phyloP scores from a whole-genome alignment of 176 grass and related monocot genomes.

The Carex scoparia region DNA sequence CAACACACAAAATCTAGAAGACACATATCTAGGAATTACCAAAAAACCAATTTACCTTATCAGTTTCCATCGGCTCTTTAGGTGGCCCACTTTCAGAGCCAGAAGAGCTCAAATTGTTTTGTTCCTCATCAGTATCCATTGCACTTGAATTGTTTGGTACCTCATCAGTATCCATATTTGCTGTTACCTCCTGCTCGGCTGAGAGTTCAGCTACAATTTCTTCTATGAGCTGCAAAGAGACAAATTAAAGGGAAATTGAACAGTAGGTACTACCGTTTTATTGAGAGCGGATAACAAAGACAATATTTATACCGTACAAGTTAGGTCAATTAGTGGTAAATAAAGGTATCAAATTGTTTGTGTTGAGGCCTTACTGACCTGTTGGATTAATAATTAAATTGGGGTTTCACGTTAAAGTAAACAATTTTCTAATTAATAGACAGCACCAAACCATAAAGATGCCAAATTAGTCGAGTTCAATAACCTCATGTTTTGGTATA shows the following conservation, averaged over 20 bases:
- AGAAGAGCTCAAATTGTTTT: constrained; percentile 26
- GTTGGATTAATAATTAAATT: not conserved
- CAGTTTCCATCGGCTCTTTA: constrained; percentile 55
- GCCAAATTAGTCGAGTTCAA: not conserved
- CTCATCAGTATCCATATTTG: constrained; percentile 76
- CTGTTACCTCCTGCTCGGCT: constrained; percentile 24
- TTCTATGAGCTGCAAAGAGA: constrained; percentile 65
- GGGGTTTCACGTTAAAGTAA: not conserved
- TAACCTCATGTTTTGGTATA: not conserved
- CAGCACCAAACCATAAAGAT: not conserved
- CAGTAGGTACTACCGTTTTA: not conserved
- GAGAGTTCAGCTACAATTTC: constrained; percentile 73
- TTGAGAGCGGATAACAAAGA: not conserved
- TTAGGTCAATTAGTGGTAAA: not conserved
- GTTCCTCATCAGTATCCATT: constrained; percentile 50
- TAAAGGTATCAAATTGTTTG: not conserved
- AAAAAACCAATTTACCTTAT: constrained; percentile 50
- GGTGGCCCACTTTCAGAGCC: constrained; percentile 43
- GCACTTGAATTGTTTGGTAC: constrained; percentile 31
- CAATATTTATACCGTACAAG: not conserved
- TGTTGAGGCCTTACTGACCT: not conserved
- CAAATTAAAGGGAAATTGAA: not conserved
- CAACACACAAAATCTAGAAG: not conserved
- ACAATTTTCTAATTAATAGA: not conserved
- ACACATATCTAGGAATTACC: not conserved